Conservation (phyloP, 768 basidiomycete genomes). For the Baorangia bicolor region DNA sequence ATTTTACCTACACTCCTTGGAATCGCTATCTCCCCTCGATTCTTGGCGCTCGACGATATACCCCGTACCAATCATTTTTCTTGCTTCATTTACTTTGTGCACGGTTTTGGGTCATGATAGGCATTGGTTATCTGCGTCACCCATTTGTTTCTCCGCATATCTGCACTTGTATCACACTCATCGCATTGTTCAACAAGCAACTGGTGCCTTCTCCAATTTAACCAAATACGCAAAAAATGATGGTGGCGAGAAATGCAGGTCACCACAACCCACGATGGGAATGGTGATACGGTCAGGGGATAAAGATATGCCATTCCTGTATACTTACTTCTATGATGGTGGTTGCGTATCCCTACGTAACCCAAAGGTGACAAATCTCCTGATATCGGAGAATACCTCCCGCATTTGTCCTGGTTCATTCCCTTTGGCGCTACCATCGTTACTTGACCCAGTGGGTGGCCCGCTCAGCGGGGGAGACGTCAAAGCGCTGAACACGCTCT, state of each 20-base stretch:
- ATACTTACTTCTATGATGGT: slow-evolving; percentile 19
- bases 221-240: slow-evolving; percentile 3
- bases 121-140: slow-evolving; percentile 2
- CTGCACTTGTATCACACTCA: slow-evolving; percentile 15
- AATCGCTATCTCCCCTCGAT: neutral
- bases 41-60: slow-evolving; percentile 16
- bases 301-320: neutral
- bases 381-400: slow-evolving; percentile 86
- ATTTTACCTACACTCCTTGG: slow-evolving; percentile 8
- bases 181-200: slow-evolving; percentile 12
- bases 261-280: neutral
- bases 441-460: slow-evolving; percentile 60
- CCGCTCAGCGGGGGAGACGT: slow-evolving; percentile 61
- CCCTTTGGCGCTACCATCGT: slow-evolving; percentile 38
- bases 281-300: neutral
- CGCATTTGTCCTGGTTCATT: slow-evolving; percentile 51
- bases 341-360: slow-evolving; percentile 64
- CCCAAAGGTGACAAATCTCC: slow-evolving; percentile 87
- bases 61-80: slow-evolving; percentile 7
- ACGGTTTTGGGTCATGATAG: neutral
- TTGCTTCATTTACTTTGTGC: neutral
- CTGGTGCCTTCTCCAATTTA: neutral
- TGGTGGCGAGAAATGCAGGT: slow-evolving; percentile 5
- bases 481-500: slow-evolving; percentile 59
- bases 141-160: slow-evolving; percentile 4